Evolutionary conservation across 129 eudicot genomes (phyloP).

Genomic region (Gnaphalium uliginosum): DNA sequence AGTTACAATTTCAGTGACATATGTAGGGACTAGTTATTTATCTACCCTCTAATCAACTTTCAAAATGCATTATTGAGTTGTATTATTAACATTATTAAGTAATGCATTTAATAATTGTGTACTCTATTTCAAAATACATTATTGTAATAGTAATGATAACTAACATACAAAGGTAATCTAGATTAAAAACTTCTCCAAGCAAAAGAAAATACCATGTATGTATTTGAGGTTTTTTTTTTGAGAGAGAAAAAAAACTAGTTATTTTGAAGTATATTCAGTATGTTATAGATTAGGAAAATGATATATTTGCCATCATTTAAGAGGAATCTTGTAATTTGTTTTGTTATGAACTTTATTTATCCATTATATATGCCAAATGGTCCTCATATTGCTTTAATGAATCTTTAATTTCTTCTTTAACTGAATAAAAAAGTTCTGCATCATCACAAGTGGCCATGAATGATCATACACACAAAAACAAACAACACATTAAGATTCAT

Average conservation of each 20-base stretch:
- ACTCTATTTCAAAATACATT: not conserved
- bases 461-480: slow-evolving; percentile 13
- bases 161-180: too few species aligned
- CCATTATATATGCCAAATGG: not conserved
- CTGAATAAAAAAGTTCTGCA: not conserved
- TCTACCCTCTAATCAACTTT: not conserved
- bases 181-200: not conserved
- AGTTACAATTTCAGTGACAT: not conserved
- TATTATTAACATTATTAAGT: too few species aligned
- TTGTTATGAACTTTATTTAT: slow-evolving; percentile 3
- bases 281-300: slow-evolving; percentile 1
- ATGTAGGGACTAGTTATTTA: slow-evolving; percentile 3
- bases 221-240: not conserved
- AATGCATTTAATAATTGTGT: too few species aligned
- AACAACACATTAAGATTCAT: slow-evolving; percentile 26
- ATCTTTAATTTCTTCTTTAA: not conserved
- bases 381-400: slow-evolving; percentile 14
- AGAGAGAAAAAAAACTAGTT: slow-evolving; percentile 1
- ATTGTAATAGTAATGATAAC: not conserved
- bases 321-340: slow-evolving; percentile 4
- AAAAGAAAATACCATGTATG: not conserved
- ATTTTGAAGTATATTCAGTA: not conserved
- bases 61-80: too few species aligned
- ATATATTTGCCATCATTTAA: slow-evolving; percentile 17
- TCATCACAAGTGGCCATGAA: slow-evolving; percentile 16